These are phyloP conservation scores for Wickerhamomyces bovis DNA, from an alignment of 805 yeast species.

Conservation along the genomic window DNA sequence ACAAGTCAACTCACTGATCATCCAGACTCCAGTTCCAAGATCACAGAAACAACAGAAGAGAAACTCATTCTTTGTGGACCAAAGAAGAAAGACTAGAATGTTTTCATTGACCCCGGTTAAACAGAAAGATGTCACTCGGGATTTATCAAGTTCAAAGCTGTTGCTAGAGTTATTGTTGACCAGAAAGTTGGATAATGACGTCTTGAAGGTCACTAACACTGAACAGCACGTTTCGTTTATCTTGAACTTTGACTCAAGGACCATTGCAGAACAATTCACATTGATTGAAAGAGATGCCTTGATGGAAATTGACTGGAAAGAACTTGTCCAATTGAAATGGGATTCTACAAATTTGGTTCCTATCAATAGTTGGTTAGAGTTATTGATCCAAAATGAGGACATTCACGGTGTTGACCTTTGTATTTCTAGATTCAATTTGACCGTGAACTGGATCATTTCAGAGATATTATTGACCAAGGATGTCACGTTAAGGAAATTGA, in stretches of 20 bases:
- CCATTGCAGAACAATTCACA: slow-evolving; percentile 77
- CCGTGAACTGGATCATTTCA: slow-evolving; percentile 88
- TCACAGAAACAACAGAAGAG: slow-evolving; percentile 14
- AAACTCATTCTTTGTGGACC: slow-evolving; percentile 29
- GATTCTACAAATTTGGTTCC: slow-evolving; percentile 53
- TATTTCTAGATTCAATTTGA: slow-evolving; percentile 78
- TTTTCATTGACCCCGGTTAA: slow-evolving; percentile 30
- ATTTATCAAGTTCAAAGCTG: slow-evolving; percentile 26
- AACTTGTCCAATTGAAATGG: slow-evolving; percentile 73
- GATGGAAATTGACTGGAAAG: slow-evolving; percentile 88
- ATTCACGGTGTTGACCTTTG: slow-evolving; percentile 77
- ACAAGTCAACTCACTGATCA: slow-evolving; percentile 16
- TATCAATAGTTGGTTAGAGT: slow-evolving; percentile 77
- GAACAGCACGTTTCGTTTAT: slow-evolving; percentile 77
- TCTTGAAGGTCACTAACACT: slow-evolving; percentile 21
- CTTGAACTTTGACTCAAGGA: slow-evolving; percentile 59
- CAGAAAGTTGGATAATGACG: slow-evolving; percentile 19
- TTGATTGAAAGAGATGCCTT: slow-evolving; percentile 80
- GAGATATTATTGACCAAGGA: slow-evolving; percentile 71
- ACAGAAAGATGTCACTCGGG: slow-evolving; percentile 17
- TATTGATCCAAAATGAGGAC: slow-evolving; percentile 51
- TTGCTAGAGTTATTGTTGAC: slow-evolving; percentile 33
- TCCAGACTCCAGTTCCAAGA: slow-evolving; percentile 10
- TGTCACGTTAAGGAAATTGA: slow-evolving; percentile 51
- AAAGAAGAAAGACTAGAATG: slow-evolving; percentile 32